Evolutionary conservation across 352 stramenopile genomes (phyloP).

Genomic region (Peronospora belbahrii): DNA sequence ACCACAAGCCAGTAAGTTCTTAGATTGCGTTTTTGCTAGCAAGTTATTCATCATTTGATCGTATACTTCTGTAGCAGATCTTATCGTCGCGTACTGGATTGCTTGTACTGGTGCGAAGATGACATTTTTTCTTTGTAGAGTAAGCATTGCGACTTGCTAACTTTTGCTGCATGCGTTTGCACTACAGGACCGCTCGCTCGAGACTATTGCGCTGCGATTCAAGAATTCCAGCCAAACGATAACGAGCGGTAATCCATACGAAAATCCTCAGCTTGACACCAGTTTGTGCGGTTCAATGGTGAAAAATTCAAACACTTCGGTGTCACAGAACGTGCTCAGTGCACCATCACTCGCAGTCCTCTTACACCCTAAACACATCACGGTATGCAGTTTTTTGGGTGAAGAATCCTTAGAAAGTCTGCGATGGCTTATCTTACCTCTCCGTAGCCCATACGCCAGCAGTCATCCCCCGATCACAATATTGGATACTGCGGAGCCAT

Average conservation of each 20-base stretch:
- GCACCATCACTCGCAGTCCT: conserved; percentile 54
- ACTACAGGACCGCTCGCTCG: conserved; percentile 52
- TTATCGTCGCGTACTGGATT: conserved; percentile 28
- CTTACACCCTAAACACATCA: conserved; percentile 58
- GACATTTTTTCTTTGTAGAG: background rate
- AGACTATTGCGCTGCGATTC: conserved; percentile 43
- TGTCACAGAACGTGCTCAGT: conserved; percentile 20
- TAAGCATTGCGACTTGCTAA: background rate
- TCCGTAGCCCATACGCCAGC: conserved; percentile 42
- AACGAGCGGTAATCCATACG: conserved; percentile 36
- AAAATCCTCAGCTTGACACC: conserved; percentile 24
- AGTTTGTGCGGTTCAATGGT: conserved; percentile 10
- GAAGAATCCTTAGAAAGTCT: conserved; percentile 68
- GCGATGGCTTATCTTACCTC: conserved; percentile 67
- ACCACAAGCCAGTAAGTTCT: conserved; percentile 25
- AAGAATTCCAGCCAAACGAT: conserved; percentile 28
- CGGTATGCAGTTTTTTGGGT: conserved; percentile 79
- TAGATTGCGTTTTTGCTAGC: background rate
- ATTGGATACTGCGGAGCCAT: conserved; percentile 59
- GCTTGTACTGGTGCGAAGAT: conserved; percentile 36
- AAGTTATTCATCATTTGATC: background rate
- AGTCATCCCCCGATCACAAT: conserved; percentile 71
- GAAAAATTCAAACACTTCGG: background rate
- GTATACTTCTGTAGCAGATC: conserved; percentile 16
- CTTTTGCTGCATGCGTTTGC: background rate